phyloP scores from a whole-genome alignment of 805 yeast species.

The Candida suzukii region DNA sequence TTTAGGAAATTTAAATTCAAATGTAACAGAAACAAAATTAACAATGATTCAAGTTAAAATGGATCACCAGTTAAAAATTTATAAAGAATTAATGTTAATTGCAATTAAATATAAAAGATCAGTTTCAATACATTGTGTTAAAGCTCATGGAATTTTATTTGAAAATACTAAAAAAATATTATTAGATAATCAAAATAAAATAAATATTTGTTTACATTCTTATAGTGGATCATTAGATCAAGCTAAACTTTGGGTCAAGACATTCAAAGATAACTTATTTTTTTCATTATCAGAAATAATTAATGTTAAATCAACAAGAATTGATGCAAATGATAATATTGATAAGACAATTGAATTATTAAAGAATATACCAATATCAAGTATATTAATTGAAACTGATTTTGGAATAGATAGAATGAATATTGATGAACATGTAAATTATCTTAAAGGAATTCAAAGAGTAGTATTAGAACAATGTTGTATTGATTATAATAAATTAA shows the following conservation, averaged over 20 bases:
- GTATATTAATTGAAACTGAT: constrained; percentile 50
- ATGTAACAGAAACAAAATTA: constrained; percentile 3
- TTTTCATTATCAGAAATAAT: constrained; percentile 52
- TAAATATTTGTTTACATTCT: constrained; percentile 66
- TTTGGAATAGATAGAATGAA: constrained; percentile 20
- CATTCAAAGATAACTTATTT: constrained; percentile 27
- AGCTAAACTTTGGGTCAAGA: constrained; percentile 38
- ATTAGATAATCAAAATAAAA: constrained; percentile 9
- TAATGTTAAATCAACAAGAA: constrained; percentile 25
- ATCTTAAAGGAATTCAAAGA: background rate
- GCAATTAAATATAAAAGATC: constrained; percentile 45
- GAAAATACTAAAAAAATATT: constrained; percentile 29
- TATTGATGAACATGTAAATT: background rate
- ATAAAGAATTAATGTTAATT: constrained; percentile 42
- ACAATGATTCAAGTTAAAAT: constrained; percentile 43
- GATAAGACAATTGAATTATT: constrained; percentile 22
- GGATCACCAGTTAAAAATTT: constrained; percentile 57
- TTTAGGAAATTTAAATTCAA: constrained; percentile 28
- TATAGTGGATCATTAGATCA: constrained; percentile 80
- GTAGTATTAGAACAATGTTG: too few relatives aligned
- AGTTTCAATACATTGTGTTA: constrained; percentile 81
- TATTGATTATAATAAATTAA: too few relatives aligned
- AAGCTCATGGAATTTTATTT: constrained; percentile 58
- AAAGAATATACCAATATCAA: constrained; percentile 25
- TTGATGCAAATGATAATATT: constrained; percentile 6